phyloP scores from a whole-genome alignment of 176 grass and related monocot genomes.

The Pharus latifolius region DNA sequence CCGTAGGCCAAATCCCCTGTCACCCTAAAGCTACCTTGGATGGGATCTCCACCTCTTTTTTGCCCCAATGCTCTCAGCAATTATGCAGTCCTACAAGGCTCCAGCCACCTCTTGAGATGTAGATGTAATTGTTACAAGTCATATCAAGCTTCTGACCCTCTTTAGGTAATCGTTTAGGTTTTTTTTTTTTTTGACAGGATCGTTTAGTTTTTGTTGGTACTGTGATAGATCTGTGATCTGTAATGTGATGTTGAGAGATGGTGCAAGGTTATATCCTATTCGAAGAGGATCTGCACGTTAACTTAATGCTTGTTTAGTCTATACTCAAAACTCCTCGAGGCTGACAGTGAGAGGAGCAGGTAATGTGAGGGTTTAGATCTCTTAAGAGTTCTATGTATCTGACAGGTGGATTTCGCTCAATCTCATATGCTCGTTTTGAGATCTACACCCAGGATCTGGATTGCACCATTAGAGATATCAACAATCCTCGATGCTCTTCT shows the following conservation, averaged over 20 bases:
- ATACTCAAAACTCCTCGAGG: no score
- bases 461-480: no score
- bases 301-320: no score
- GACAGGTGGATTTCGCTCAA: no score
- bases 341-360: no score
- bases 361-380: no score
- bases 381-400: no score
- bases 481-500: no score
- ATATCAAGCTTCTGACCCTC: not conserved
- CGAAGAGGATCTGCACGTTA: no score
- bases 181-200: not conserved
- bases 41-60: not conserved
- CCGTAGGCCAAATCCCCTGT: constrained; percentile 4
- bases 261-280: no score
- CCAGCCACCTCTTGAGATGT: not conserved
- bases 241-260: not conserved
- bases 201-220: not conserved
- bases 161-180: not conserved
- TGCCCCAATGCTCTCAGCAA: not conserved
- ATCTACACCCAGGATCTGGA: no score
- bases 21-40: not conserved
- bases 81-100: not conserved
- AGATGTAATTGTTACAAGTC: constrained; percentile 7
- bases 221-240: not conserved
- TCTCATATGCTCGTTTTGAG: no score